Base-by-base conservation (phyloP, 768 basidiomycete species). In the Serendipita sp. region DNA sequence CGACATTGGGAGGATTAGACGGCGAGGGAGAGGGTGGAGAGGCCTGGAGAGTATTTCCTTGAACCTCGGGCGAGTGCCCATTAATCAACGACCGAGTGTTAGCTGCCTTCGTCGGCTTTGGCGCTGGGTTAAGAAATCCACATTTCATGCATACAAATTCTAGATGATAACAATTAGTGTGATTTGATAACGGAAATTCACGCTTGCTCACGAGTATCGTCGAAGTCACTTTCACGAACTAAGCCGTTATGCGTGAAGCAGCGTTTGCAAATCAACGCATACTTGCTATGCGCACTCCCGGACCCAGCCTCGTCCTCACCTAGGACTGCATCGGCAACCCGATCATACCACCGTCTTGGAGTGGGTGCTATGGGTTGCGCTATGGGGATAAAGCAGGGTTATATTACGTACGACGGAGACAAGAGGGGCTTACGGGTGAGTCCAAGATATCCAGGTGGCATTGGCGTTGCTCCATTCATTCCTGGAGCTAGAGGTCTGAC, bases 221-320 rank as follows among this genome's bases (percentile, higher is more conserved):
- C 85, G 83, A 86, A 93, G 72, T 85, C 78, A 51, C 78, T 83
- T 72, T 91, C 90, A 70, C 86, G 85, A 8, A 91, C 88, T 2
- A 96, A 78, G 2, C 92, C 92, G 67, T 95, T 95, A 71, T 94
- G 92, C 23, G 83, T 75, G 70, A 88, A 94, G 71, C 92, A 95
- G 67, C 44, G 16, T 68, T 85, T 84, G 74, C 92, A 95, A 54
- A 95, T 93, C 58, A 94, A 80, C 1, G 92, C 92, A 69, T 90
- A 95, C 65, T 80, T 79, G 38, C 71, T 82, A 65, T 41, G 28
- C 69, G 77, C 70, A 54, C 74, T 72, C 32, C 72, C 74, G 10
- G 71, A 70, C 3, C 80, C 75, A 34, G 75, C 76, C 28, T 88
- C 86, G 56, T 88, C 88, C 63, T 90, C 89, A 16, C 91, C 91